Base-by-base conservation (phyloP, 164 flowering plant genomes). In the Sedum album region DNA sequence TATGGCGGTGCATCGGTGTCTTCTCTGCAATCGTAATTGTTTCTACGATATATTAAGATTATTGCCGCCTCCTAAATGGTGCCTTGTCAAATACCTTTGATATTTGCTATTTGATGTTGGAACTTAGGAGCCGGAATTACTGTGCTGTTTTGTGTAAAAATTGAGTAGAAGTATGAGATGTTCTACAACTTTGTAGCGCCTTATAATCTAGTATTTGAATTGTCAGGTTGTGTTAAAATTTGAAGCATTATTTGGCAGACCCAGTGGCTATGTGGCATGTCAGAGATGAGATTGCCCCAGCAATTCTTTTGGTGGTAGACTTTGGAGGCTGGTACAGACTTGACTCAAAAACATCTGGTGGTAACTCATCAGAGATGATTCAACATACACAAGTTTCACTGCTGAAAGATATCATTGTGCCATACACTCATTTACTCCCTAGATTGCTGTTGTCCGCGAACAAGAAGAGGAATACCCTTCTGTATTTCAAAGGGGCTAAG, bases 201-300 rank as follows among this genome's bases (percentile, higher is more conserved):
- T 85, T 88, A 83, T 88, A 73, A 71, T 81, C 70, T 69, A 85
- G 83, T 79, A 73, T 85, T 69, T 89, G 82, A 74, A 80, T 88
- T 85, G 85, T 83, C 91, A 85, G 93, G 94, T 83, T 82, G 65
- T 82, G 83, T 90, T 86, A 84, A 88, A 89, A 69, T 77, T 86
- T 90, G 90, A 87, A 79, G 94, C 92, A 77, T 86, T 93, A 83
- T 89, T 89, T 91, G 91, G 81, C 98, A 93, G 98, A 91, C 93
- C 98, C 98, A 68, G 96, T 91, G 75, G 95, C 98, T 66, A 89
- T 94, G 98, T 94, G 95, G 96, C 98, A 91, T 80, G 87, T 94
- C 17, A 83, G 79, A 79, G 87, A 75, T 33, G 97, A 91, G 79
- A 85, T 94, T 66, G 85, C 96, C 51, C 88, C 88, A 9, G 90